Percentiles rank a stretch among this genome's conserved stretches.
These are phyloP conservation scores for Saturnispora ahearnii DNA, from an alignment of 805 yeast genomes.

Conservation along the genomic window DNA sequence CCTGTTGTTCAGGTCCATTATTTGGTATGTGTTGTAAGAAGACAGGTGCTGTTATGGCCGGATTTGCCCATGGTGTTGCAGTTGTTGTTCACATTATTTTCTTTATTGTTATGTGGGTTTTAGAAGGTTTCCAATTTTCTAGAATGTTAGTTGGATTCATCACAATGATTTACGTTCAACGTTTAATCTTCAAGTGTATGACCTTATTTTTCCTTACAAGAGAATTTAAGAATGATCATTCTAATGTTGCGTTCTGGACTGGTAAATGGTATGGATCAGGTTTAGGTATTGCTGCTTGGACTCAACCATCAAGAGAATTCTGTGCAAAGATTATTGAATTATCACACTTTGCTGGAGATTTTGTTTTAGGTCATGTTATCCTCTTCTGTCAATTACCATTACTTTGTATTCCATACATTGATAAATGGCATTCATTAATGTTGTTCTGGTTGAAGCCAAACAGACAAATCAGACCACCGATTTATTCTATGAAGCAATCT, in stretches of 20 bases:
- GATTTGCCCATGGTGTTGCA: slow-evolving; percentile 90
- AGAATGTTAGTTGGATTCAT: slow-evolving; percentile 81
- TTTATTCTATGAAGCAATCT: slow-evolving; percentile 92
- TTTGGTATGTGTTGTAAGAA: slow-evolving; percentile 92
- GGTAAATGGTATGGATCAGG: slow-evolving; percentile 98
- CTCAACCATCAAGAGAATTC: slow-evolving; percentile 95
- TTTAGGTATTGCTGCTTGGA: slow-evolving; percentile 85
- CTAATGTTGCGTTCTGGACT: slow-evolving; percentile 99
- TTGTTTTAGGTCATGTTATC: slow-evolving; percentile 82
- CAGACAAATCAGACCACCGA: slow-evolving; percentile 96
- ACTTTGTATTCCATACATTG: slow-evolving; percentile 75
- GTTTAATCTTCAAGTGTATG: slow-evolving; percentile 77
- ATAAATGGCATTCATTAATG: slow-evolving; percentile 97
- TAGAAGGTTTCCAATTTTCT: slow-evolving; percentile 85
- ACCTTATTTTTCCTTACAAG: slow-evolving; percentile 75
- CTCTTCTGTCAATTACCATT: slow-evolving; percentile 86
- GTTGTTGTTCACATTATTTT: slow-evolving; percentile 79
- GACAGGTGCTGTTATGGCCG: slow-evolving; percentile 94
- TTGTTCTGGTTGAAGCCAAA: slow-evolving; percentile 98
- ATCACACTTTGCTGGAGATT: slow-evolving; percentile 96
- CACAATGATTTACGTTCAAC: slow-evolving; percentile 79
- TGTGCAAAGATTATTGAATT: slow-evolving; percentile 88
- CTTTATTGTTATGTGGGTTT: slow-evolving; percentile 94
- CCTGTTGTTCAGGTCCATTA: slow-evolving; percentile 97
- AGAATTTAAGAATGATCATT: slow-evolving; percentile 91